Evolutionary conservation across 345 rosid genomes (phyloP), one percentile per base, ranked within the genome.

Genomic region (Euphorbia pulcherrima): DNA sequence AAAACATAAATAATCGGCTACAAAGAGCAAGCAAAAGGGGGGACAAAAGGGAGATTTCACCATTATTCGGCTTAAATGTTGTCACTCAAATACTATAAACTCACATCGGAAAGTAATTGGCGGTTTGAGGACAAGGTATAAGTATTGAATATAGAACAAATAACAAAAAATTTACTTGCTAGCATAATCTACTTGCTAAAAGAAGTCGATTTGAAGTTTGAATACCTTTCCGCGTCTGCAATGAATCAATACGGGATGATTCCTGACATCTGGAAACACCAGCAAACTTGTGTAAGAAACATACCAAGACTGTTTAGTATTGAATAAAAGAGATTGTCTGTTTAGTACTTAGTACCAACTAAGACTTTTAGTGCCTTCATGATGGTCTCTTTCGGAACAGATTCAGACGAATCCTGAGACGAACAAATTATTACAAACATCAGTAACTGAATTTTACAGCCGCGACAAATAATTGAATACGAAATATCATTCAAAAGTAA

Each of bases 181-280:
- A 27, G 17, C 12, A 28, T 57, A 39, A 57, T 14, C 27, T n/a
- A n/a, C n/a, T 10, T 59, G 62, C 44, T 17, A 30, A 59, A 17
- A 5, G n/a, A 5, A 30, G 3, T 35, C 23, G 17, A 6, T 47
- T 57, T 7, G 1, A 24, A 62, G 7, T 54, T 57, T 9, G 1
- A 24, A 20, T 77, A 88, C 98, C 98, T 92, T 92, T 64, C 98
- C 97, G 0, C 85, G 88, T 63, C 85, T 90, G 84, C 96, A 92
- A 60, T 92, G 98, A 79, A 92, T 88, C 80, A 92, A 75, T 79
- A 89, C 71, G 3, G 97, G 97, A 70, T 90, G 94, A 64, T 88
- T 88, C 74, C 91, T 84, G 59, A 85, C 92, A 83, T 90, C 98
- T 92, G 84, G 14, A 78, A 70, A 60, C 56, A 71, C n/a, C 54